Evolutionary conservation across 495 filamentous ascomycete species (phyloP).

Genomic region (Penicillium turbatum): DNA sequence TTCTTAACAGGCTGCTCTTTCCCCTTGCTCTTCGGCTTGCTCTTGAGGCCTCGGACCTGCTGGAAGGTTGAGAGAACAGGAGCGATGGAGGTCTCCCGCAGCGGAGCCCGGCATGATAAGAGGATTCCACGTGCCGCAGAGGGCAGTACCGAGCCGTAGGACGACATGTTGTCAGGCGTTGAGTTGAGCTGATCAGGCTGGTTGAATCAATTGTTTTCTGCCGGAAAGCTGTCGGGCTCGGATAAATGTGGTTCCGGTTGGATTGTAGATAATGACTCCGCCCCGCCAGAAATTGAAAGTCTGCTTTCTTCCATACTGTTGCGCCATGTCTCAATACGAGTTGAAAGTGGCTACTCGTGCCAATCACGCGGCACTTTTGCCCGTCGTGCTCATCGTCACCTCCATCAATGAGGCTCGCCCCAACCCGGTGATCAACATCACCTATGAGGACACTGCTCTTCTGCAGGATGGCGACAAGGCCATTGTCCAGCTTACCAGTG

Average conservation of each 20-base stretch:
- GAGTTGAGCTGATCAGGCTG: slow-evolving; percentile 11
- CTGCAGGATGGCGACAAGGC: slow-evolving; percentile 43
- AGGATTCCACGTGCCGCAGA: slow-evolving; percentile 36
- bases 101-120: slow-evolving; percentile 33
- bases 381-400: slow-evolving; percentile 46
- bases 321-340: slow-evolving; percentile 34
- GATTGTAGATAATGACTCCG: slow-evolving; percentile 18
- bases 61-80: slow-evolving; percentile 33
- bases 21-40: slow-evolving; percentile 33
- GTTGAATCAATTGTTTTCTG: slow-evolving; percentile 37
- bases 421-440: slow-evolving; percentile 42
- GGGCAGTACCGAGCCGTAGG: slow-evolving; percentile 37
- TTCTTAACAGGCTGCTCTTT: slow-evolving; percentile 55
- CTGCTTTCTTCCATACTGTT: neutral
- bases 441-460: slow-evolving; percentile 44
- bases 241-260: slow-evolving; percentile 34
- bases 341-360: slow-evolving; percentile 59
- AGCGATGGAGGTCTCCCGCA: slow-evolving; percentile 32
- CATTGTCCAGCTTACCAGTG: slow-evolving; percentile 36
- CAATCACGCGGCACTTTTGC: slow-evolving; percentile 51
- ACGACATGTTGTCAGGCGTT: slow-evolving; percentile 34
- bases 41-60: slow-evolving; percentile 39
- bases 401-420: slow-evolving; percentile 48
- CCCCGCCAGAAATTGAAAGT: slow-evolving; percentile 22
- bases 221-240: slow-evolving; percentile 31